Base-by-base conservation (phyloP, 1,284 basidiomycete species). In the Boletus semigastroideus region DNA sequence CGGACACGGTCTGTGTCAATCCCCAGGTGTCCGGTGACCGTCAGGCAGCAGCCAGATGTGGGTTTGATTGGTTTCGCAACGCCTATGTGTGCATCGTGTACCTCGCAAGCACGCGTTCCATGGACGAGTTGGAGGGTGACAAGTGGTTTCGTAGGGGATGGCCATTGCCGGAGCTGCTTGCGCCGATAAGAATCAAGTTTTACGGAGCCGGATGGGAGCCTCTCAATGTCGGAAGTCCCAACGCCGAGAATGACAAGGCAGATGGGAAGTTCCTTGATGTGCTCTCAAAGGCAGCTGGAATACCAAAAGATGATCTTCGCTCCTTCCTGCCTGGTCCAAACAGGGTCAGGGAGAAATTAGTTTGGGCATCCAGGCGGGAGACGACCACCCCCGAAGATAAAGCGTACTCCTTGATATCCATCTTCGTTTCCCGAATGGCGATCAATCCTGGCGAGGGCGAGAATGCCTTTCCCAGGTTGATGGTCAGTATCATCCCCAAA, bases 221-320 rank as follows among this genome's bases (percentile, higher is more conserved):
- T 0, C 51, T 52, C 22, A 51, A 52, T 25, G n/a, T 5, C 17
- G 14, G 3, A n/a, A 39, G 30, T 25, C 12, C 25, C 10, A 9
- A 19, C 6, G 47, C 42, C 3, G 51, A 52, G 20, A 52, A 52
- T 8, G 51, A 52, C 48, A 52, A 52, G 41, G 51, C 51, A 19
- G 51, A 52, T 5, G 10, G 10, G 11, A 14, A 4, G 11, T 51
- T 52, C n/a, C 41, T 52, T 1, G 11, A 39, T 10, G 11, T 4
- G 16, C 51, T 52, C 16, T 52, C 51, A 4, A 25, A 39, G 12
- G 48, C 51, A 12, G 51, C 51, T 6, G 41, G 48, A 11, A 43
- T 52, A 5, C 31, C 51, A 2, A 12, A 17, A 2, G 36, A 27
- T 5, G 50, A 52, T 31, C 20, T 51, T 14, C 50, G 48, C 28